Base-by-base conservation (phyloP, 208 protist genomes). In the Trypanosoma mega region DNA sequence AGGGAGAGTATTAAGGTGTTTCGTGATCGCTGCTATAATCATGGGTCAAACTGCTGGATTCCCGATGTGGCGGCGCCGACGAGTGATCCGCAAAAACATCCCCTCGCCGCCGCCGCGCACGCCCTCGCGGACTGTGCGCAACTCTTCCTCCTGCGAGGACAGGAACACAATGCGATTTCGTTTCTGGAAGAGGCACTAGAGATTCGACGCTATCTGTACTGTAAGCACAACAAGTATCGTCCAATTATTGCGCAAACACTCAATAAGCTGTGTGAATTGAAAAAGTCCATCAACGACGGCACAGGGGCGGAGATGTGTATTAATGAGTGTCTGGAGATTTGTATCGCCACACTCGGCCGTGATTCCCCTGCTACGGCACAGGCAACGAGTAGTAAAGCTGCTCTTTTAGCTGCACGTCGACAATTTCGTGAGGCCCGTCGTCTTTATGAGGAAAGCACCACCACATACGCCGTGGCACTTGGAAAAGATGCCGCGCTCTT, bases 191-290 rank as follows among this genome's bases (percentile, higher is more conserved):
- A 95, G 51, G 72, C 89, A 27, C 80, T 95, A 4, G 83, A 93
- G 54, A 93, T 95, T 63, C 80, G 89, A 5, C 82, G 89, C 11
- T 93, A 79, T 65, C 64, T 95, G 18, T 95, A 95, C 76, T 78
- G 24, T 39, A 66, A 77, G 0, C 81, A 92, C 58, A 60, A 80
- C 43, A 92, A 91, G 72, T 95, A 80, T 67, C 74, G 82, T 29
- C 85, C 89, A 27, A 92, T 95, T 64, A 95, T 95, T 69, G 89
- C 89, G 37, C 89, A 95, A 66, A 95, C 89, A 29, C 75, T 95
- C 12, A 92, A 91, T 73, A 95, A 95, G 55, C 72, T 95, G 14
- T 87, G 78, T 57, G 89, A 95, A 62, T 68, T 95, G 26, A 87
- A 88, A 50, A 92, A 92, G 63, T 60, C 80, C 11, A 77, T 90